These are phyloP conservation scores for Syzygium grande DNA, from an alignment of 345 rosid genomes.

Conservation along the genomic window DNA sequence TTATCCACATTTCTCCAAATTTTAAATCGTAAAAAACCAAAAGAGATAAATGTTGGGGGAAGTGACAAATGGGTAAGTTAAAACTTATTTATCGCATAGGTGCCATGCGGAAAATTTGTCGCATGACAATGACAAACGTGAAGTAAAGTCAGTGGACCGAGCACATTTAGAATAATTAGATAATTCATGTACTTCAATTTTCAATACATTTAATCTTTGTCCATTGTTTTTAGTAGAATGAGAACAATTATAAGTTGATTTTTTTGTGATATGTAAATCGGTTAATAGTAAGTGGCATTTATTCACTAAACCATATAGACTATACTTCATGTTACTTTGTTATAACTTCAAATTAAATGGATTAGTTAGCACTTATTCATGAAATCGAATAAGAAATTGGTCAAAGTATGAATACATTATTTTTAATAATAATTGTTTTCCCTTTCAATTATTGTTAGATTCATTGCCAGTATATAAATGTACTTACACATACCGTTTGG, in stretches of 20 bases:
- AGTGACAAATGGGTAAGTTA: not conserved
- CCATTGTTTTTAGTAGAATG: not conserved
- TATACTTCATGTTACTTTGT: too few relatives aligned
- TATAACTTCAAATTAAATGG: too few relatives aligned
- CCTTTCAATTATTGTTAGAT: not conserved
- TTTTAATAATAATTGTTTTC: not conserved
- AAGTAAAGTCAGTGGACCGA: not conserved
- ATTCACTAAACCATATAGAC: not conserved
- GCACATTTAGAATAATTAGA: not conserved
- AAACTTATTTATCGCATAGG: not conserved
- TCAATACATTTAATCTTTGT: not conserved
- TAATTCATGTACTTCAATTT: not conserved
- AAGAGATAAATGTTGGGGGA: not conserved
- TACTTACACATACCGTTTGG: not conserved
- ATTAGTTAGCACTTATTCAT: not conserved
- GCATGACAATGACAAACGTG: not conserved
- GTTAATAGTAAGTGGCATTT: not conserved
- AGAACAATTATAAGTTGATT: not conserved
- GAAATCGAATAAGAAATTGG: not conserved
- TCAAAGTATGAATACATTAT: not conserved
- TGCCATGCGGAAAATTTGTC: not conserved
- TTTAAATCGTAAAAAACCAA: not conserved
- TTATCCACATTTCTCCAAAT: not conserved
- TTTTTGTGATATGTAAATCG: not conserved
- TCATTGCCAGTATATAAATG: not conserved